Percentiles rank a stretch among this genome's conserved stretches.
phyloP scores from a whole-genome alignment of 192 early-diverging fungal genomes.

The Dispira parvispora region DNA sequence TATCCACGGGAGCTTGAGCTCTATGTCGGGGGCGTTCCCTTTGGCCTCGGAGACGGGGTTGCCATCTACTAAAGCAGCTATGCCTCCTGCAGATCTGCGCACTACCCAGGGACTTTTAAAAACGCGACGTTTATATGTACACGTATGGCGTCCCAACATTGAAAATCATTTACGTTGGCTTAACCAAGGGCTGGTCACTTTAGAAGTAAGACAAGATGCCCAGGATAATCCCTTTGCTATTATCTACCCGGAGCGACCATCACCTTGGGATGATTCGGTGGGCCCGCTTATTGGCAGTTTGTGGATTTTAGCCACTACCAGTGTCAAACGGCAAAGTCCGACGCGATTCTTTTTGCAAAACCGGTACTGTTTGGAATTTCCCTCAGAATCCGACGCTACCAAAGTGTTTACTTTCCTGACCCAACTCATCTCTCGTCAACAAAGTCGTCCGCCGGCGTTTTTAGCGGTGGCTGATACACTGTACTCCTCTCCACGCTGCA shows the following conservation, averaged over 20 bases:
- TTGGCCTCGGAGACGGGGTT: not conserved
- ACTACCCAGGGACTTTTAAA: not conserved
- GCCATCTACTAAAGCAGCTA: not conserved
- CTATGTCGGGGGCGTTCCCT: not conserved
- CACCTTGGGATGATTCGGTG: not conserved
- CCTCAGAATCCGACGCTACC: not conserved
- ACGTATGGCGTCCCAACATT: conserved; percentile 3
- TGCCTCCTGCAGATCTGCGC: not conserved
- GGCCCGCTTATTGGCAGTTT: not conserved
- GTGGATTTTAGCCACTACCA: not conserved
- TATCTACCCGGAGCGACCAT: conserved; percentile 2
- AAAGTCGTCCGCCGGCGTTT: not conserved
- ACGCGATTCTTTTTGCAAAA: conserved; percentile 1
- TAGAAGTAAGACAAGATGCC: not conserved
- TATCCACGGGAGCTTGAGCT: not conserved
- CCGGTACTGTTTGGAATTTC: not conserved
- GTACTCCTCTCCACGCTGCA: not conserved
- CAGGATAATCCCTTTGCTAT: not conserved
- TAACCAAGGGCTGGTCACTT: not conserved
- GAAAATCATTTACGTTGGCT: conserved; percentile 1
- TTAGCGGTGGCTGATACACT: not conserved
- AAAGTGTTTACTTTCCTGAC: not conserved
- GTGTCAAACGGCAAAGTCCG: not conserved
- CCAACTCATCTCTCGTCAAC: not conserved
- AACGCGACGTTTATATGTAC: not conserved